These are phyloP conservation scores for Diutina siamensis DNA, from an alignment of 1,139 yeast genomes.

Conservation along the genomic window DNA sequence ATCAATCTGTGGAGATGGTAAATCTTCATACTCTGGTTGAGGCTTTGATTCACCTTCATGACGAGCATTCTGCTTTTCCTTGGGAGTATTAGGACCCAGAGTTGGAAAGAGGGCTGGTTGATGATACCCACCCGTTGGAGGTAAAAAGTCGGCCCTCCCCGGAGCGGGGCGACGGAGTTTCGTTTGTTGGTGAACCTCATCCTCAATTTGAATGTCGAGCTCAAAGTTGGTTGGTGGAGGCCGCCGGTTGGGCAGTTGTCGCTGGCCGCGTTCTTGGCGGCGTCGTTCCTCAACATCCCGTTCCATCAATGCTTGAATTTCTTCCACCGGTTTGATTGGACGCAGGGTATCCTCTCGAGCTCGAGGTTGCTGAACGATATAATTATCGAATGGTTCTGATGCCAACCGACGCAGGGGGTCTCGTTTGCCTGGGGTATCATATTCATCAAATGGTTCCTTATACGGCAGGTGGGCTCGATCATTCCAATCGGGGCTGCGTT, in stretches of 20 bases:
- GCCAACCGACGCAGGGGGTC: not conserved
- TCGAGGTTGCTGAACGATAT: not conserved
- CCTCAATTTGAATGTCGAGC: not conserved
- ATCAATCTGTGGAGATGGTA: not conserved
- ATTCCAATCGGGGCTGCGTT: not conserved
- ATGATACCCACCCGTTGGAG: not conserved
- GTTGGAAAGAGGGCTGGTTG: not conserved
- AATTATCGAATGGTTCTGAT: not conserved
- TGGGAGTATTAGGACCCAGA: not conserved
- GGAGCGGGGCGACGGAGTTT: not conserved
- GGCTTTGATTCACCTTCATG: not conserved
- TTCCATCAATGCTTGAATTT: constrained; percentile 2
- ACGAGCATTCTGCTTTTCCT: not conserved
- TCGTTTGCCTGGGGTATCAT: not conserved
- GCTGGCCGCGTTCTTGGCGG: not conserved
- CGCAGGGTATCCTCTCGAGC: constrained; percentile 1
- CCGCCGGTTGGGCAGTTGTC: constrained; percentile 2
- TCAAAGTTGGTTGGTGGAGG: not conserved
- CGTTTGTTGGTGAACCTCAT: not conserved
- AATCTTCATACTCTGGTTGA: not conserved
- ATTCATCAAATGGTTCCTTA: not conserved
- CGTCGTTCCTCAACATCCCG: not conserved
- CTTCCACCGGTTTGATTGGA: constrained; percentile 2
- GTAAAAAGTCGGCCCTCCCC: not conserved
- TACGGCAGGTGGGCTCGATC: not conserved